Evolutionary conservation across 768 basidiomycete species (phyloP).

Genomic region (Phlebiopsis flavidoalba): DNA sequence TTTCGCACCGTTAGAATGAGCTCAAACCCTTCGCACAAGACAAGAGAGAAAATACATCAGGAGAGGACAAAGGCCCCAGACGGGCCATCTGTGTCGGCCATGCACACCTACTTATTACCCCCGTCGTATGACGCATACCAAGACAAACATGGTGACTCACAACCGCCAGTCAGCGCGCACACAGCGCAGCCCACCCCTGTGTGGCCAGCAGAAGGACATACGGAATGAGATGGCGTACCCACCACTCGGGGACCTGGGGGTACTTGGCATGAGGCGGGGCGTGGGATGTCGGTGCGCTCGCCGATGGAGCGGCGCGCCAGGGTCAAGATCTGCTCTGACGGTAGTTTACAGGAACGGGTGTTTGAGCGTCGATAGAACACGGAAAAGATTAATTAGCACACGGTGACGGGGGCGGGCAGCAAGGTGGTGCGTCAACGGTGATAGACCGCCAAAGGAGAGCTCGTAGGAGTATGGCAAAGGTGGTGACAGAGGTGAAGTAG

Average conservation of each 20-base stretch:
- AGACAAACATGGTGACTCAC: slow-evolving; percentile 61
- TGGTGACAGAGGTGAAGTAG: too few species aligned
- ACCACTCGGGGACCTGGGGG: slow-evolving; percentile 79
- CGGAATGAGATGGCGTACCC: slow-evolving; percentile 66
- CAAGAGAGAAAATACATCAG: slow-evolving; percentile 41
- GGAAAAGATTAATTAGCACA: too few species aligned
- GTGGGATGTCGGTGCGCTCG: slow-evolving; percentile 83
- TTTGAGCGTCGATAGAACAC: slow-evolving; percentile 50
- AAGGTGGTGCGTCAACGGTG: too few species aligned
- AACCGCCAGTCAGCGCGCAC: slow-evolving; percentile 12
- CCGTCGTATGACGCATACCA: slow-evolving; percentile 68
- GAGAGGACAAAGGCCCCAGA: slow-evolving; percentile 71
- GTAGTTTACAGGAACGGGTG: slow-evolving; percentile 72
- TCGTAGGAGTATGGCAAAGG: too few species aligned
- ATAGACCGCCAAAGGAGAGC: too few species aligned
- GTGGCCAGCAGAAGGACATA: slow-evolving; percentile 2
- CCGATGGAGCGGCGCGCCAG: slow-evolving; percentile 66
- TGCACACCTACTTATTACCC: too few species aligned
- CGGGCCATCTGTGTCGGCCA: slow-evolving; percentile 71
- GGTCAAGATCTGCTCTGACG: slow-evolving; percentile 73
- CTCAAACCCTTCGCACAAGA: neutral
- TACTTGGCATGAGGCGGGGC: slow-evolving; percentile 79
- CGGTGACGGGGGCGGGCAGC: neutral
- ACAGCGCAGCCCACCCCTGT: neutral
- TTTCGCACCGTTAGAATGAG: neutral